Percentiles rank a stretch among this genome's conserved stretches.
Evolutionary conservation across 257 asterid species (phyloP).

Genomic region (Rauvolfia tetraphylla): DNA sequence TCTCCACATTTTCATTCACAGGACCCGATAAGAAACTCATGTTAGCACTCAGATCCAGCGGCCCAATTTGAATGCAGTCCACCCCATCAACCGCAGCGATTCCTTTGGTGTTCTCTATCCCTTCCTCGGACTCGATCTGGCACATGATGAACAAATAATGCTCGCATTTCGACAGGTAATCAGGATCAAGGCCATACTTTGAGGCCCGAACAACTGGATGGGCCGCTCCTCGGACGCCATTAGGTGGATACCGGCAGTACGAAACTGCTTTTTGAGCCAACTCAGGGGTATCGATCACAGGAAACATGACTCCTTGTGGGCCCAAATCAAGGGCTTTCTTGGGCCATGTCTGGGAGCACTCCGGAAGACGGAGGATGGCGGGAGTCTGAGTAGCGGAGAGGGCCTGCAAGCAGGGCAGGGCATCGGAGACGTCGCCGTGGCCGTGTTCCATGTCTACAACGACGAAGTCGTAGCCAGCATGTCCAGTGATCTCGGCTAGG

Average conservation of each 20-base stretch:
- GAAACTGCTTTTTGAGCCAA: slow-evolving; percentile 11
- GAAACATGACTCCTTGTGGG: slow-evolving; percentile 19
- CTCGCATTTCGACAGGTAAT: slow-evolving; percentile 12
- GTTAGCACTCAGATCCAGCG: slow-evolving; percentile 19
- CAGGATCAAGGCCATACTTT: slow-evolving; percentile 11
- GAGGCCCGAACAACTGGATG: slow-evolving; percentile 19
- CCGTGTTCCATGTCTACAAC: slow-evolving; percentile 24
- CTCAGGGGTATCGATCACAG: slow-evolving; percentile 8
- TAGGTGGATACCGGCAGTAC: slow-evolving; percentile 11
- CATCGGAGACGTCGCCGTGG: slow-evolving; percentile 9
- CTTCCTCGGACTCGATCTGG: slow-evolving; percentile 24
- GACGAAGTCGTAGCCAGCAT: slow-evolving; percentile 18
- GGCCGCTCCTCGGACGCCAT: slow-evolving; percentile 17
- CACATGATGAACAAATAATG: slow-evolving; percentile 20
- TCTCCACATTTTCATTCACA: slow-evolving; percentile 13
- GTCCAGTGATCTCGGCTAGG: slow-evolving; percentile 15
- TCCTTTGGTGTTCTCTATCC: background rate
- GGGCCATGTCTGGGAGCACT: slow-evolving; percentile 17
- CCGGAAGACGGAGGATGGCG: slow-evolving; percentile 17
- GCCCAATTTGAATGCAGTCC: slow-evolving; percentile 24
- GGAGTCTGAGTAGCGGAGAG: slow-evolving; percentile 19
- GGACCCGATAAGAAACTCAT: slow-evolving; percentile 16
- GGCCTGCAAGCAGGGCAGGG: slow-evolving; percentile 22
- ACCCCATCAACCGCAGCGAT: slow-evolving; percentile 19
- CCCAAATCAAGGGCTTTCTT: slow-evolving; percentile 23